Percentiles rank a stretch among this genome's conserved stretches.
Conservation (phyloP, 768 basidiomycete genomes). For the Kwoniella newhampshirensis region DNA sequence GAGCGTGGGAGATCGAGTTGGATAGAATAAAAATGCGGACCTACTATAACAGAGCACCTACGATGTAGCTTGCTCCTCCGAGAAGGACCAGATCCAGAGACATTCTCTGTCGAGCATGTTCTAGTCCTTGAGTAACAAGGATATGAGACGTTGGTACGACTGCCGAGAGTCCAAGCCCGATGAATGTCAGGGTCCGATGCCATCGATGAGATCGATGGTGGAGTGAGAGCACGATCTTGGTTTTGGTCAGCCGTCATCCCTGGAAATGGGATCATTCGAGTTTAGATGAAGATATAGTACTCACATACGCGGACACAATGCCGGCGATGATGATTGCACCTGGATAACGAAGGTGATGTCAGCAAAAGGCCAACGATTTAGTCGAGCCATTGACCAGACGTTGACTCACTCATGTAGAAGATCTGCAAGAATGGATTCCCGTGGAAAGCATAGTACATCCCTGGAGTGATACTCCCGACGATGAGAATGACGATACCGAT, state of each 20-base stretch:
- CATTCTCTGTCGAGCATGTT: conserved; percentile 62
- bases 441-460: conserved; percentile 68
- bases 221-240: conserved; percentile 69
- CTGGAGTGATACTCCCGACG: conserved; percentile 76
- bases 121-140: conserved; percentile 62
- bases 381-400: conserved; percentile 14
- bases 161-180: conserved; percentile 70
- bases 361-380: conserved; percentile 1
- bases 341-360: background rate
- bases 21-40: conserved; percentile 48
- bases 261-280: conserved; percentile 10
- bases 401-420: conserved; percentile 37
- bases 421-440: conserved; percentile 20
- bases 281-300: no score
- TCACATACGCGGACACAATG: conserved; percentile 35
- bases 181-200: conserved; percentile 74
- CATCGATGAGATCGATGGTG: conserved; percentile 72
- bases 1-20: no score
- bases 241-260: conserved; percentile 3
- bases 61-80: conserved; percentile 73
- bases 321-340: conserved; percentile 16
- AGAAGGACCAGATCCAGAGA: conserved; percentile 69
- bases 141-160: conserved; percentile 70
- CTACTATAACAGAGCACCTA: conserved; percentile 78
- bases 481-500: conserved; percentile 75